These are phyloP conservation scores for Colletotrichum tropicale DNA, from an alignment of 2,329 filamentous ascomycete genomes.

Conservation along the genomic window DNA sequence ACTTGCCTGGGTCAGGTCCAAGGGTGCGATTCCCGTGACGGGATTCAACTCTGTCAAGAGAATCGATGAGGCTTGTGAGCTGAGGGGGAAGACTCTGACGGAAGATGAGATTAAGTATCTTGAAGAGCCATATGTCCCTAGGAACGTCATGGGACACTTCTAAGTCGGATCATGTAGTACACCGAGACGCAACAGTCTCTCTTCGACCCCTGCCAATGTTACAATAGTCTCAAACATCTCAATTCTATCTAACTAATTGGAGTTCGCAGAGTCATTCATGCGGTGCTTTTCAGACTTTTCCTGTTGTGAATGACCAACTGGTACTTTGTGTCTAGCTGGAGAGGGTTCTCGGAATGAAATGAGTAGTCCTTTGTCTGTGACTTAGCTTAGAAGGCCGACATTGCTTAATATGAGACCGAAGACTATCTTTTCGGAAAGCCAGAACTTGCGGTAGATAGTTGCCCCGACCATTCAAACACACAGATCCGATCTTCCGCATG, in stretches of 20 bases:
- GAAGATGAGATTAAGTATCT: conserved; percentile 12
- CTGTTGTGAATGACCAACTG: not conserved
- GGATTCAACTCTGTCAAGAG: conserved; percentile 14
- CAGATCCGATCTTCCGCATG: not conserved
- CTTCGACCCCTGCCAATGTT: not conserved
- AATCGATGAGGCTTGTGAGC: conserved; percentile 10
- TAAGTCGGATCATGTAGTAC: conserved; percentile 16
- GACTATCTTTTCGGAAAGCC: not conserved
- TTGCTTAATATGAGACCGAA: not conserved
- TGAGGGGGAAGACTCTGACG: conserved; percentile 2
- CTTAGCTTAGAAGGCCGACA: not conserved
- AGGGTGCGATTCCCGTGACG: conserved; percentile 12
- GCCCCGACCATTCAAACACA: not conserved
- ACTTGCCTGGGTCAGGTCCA: conserved; percentile 8
- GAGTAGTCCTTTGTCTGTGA: not conserved
- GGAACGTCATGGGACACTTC: conserved; percentile 25
- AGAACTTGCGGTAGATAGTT: not conserved
- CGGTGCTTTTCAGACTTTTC: not conserved
- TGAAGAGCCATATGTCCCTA: conserved; percentile 12
- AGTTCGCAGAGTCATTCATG: not conserved
- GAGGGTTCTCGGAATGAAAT: not conserved
- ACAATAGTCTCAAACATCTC: not conserved
- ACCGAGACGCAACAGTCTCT: not conserved
- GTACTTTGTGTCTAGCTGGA: not conserved
- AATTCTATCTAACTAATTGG: not conserved